Conservation (phyloP, 139 green algal genomes). For the Closterium sp. region DNA sequence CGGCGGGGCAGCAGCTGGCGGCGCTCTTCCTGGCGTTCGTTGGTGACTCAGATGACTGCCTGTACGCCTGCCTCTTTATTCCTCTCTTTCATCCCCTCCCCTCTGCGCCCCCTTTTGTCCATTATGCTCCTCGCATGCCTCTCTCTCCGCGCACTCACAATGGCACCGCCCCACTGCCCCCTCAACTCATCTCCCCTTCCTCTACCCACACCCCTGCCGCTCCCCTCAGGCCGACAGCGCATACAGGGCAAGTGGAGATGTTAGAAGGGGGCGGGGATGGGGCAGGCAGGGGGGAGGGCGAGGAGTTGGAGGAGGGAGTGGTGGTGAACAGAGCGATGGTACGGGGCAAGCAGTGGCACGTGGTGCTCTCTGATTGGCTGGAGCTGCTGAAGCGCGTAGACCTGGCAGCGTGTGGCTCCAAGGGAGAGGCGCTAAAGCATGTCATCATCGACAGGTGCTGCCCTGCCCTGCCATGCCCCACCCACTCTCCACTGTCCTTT, state of each 20-base stretch:
- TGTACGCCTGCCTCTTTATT: neutral
- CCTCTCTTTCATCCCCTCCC: neutral
- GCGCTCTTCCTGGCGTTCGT: slow-evolving; percentile 18
- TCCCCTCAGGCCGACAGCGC: neutral
- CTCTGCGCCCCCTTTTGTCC: neutral
- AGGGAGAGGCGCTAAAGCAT: neutral
- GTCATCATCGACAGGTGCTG: neutral
- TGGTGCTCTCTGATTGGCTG: slow-evolving; percentile 3
- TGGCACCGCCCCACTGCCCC: neutral
- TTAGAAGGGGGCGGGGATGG: neutral
- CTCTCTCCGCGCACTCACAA: neutral
- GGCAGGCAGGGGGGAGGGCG: neutral
- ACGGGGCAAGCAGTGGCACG: neutral
- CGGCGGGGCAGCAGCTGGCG: slow-evolving; percentile 13
- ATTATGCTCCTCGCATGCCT: neutral
- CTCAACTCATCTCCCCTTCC: neutral
- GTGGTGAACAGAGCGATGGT: neutral
- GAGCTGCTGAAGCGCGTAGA: neutral
- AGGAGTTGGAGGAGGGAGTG: neutral
- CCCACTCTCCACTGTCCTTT: neutral
- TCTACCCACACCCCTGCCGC: neutral
- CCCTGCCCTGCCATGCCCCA: no score
- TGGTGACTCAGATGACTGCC: neutral
- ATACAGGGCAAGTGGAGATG: neutral
- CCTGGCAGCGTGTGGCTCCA: neutral